Evolutionary conservation across 2,329 filamentous ascomycete genomes (phyloP).

Genomic region (Paracoccidioides lutzii): DNA sequence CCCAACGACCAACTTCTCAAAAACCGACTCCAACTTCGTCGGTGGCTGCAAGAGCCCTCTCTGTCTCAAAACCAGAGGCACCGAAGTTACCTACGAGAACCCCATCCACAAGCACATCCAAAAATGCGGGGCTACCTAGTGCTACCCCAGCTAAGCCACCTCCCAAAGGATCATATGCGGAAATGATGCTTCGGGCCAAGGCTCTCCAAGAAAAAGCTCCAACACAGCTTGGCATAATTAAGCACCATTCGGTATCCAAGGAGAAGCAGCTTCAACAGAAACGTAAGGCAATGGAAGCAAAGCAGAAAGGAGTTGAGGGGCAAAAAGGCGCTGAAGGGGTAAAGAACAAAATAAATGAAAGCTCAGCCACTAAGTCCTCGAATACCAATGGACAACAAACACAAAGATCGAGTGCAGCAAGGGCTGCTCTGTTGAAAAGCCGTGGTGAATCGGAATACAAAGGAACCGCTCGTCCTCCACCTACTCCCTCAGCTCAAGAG

Average conservation of each 20-base stretch:
- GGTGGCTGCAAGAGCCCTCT: background rate
- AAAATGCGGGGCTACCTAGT: slow-evolving; percentile 6
- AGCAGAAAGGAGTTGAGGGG: slow-evolving; percentile 22
- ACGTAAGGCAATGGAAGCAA: slow-evolving; percentile 29
- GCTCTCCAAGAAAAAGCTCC: slow-evolving; percentile 37
- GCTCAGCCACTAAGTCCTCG: slow-evolving; percentile 8
- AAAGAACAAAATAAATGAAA: slow-evolving; percentile 17
- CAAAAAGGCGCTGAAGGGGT: slow-evolving; percentile 28
- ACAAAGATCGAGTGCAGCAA: slow-evolving; percentile 13
- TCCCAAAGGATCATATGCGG: slow-evolving; percentile 47
- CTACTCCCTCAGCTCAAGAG: slow-evolving; percentile 13
- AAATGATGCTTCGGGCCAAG: slow-evolving; percentile 47
- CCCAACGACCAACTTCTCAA: background rate
- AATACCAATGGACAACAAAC: slow-evolving; percentile 8
- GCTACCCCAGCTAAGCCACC: slow-evolving; percentile 30
- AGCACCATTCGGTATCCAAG: slow-evolving; percentile 41
- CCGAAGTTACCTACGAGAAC: slow-evolving; percentile 9
- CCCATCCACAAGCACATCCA: slow-evolving; percentile 5
- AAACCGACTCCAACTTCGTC: background rate
- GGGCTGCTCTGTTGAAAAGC: slow-evolving; percentile 20
- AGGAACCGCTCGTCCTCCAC: slow-evolving; percentile 21
- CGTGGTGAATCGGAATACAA: slow-evolving; percentile 24
- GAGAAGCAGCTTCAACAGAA: slow-evolving; percentile 46
- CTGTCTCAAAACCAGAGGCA: background rate
- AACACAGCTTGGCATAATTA: slow-evolving; percentile 39